phyloP scores from a whole-genome alignment of 441 rosid genomes.

The Francoa sonchifolia region DNA sequence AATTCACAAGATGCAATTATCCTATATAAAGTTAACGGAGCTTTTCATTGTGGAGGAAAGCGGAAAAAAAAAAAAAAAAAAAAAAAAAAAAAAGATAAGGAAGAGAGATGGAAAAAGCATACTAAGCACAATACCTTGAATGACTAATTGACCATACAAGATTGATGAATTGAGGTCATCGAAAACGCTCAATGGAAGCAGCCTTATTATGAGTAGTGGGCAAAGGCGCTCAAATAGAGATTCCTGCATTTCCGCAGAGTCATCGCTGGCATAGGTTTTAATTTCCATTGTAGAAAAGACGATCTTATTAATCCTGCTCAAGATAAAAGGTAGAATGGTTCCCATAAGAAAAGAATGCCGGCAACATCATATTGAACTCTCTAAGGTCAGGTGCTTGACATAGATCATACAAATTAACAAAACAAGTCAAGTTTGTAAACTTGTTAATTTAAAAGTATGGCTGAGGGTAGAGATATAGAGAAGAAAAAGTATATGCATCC shows the following conservation, averaged over 20 bases:
- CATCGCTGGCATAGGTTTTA: slow-evolving; percentile 22
- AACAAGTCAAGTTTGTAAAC: too few species aligned
- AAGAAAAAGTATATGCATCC: too few species aligned
- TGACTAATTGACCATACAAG: slow-evolving; percentile 47
- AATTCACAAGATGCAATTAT: too few species aligned
- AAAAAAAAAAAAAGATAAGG: slow-evolving; percentile 5
- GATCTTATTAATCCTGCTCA: slow-evolving; percentile 28
- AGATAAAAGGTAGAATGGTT: slow-evolving; percentile 3
- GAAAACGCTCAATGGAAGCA: slow-evolving; percentile 82
- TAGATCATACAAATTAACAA: neutral
- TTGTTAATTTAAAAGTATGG: too few species aligned
- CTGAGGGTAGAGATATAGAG: too few species aligned
- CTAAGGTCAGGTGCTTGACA: neutral
- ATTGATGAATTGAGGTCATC: slow-evolving; percentile 35
- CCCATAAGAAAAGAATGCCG: slow-evolving; percentile 7
- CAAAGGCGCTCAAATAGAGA: slow-evolving; percentile 68
- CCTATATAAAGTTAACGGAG: too few species aligned
- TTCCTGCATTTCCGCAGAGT: slow-evolving; percentile 28
- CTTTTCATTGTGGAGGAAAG: too few species aligned
- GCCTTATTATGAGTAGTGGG: slow-evolving; percentile 70
- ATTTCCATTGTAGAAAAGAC: slow-evolving; percentile 23
- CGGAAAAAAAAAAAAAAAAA: too few species aligned
- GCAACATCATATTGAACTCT: neutral
- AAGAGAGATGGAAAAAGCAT: slow-evolving; percentile 15
- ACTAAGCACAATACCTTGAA: slow-evolving; percentile 31